Evolutionary conservation across 2,329 filamentous ascomycete species (phyloP), one percentile per base, ranked within the genome.

Genomic region (Ilyonectria robusta): DNA sequence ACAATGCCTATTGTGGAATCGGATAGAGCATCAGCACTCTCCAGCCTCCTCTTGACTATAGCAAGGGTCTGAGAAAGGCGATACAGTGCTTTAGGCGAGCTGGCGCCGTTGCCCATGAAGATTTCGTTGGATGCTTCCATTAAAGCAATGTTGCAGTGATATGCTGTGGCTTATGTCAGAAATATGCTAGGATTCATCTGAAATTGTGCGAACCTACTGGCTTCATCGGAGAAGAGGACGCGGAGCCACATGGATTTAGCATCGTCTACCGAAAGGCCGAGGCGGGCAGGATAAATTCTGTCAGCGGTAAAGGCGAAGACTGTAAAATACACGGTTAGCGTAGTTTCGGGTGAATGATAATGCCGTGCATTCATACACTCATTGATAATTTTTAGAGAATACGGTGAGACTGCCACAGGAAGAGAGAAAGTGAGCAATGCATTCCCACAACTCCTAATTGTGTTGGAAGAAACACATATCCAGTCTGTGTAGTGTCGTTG

Each of bases 1-100:
- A 79, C 70, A 8, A 78, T 73, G n/a, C 68, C 72, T 7, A 78
- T 67, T 5, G 73, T 76, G 19, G 72, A 70, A 48, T 78, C 73
- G 5, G 73, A 72, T 6, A 77, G 61, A 6, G 74, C 73, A 6
- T 76, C 70, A 2, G 53, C 23, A 19, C 72, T 63, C 9, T 68
- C 70, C 2, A 78, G 59, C 19, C 68, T 55, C 58, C 71, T 42
- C 13, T 72, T 75, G 26, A 78, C 58, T 13, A 67, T 66, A 11
- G 59, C 50, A 46, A 77, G 72, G 2, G 74, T 69, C 46, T 67
- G 58, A 17, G 70, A 72, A 35, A 78, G 66, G 47, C 75, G 70
- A 51, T 71, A 62, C 40, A 77, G 46, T 11, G 71, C 68, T 51
- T 56, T 59, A 6, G 66, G 61, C 2, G 65, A 71, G 66, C 26